phyloP scores from a whole-genome alignment of 2,329 filamentous ascomycete genomes.

The Fusarium newnesense region DNA sequence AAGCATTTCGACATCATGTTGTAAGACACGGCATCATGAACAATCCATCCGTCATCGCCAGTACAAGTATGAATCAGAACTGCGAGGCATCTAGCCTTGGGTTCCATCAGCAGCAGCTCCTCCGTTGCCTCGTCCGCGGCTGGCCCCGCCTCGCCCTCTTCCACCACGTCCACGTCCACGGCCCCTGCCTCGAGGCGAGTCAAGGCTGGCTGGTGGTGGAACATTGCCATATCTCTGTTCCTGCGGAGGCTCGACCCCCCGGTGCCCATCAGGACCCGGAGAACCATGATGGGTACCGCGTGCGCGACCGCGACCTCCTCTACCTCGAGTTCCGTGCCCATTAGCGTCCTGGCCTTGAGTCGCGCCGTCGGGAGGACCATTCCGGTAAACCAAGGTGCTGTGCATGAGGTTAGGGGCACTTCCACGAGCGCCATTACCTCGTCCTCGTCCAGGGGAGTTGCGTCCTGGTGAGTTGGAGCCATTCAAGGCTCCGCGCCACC shows the following conservation, averaged over 20 bases:
- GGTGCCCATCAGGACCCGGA: slow-evolving; percentile 30
- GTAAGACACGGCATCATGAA: slow-evolving; percentile 7
- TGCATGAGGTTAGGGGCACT: slow-evolving; percentile 59
- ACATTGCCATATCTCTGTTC: slow-evolving; percentile 62
- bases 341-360: slow-evolving; percentile 45
- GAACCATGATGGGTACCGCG: slow-evolving; percentile 44
- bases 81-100: slow-evolving; percentile 35
- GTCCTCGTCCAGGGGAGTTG: slow-evolving; percentile 52
- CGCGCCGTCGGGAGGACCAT: slow-evolving; percentile 47
- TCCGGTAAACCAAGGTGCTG: slow-evolving; percentile 64
- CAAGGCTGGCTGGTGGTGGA: slow-evolving; percentile 68
- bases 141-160: slow-evolving; percentile 50
- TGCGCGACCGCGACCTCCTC: slow-evolving; percentile 48
- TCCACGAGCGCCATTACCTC: slow-evolving; percentile 50
- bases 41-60: neutral
- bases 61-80: neutral
- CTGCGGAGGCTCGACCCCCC: slow-evolving; percentile 21
- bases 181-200: slow-evolving; percentile 55
- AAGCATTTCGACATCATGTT: slow-evolving; percentile 12
- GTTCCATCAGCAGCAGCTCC: slow-evolving; percentile 27
- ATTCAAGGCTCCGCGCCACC: slow-evolving; percentile 67
- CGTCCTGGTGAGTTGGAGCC: slow-evolving; percentile 56
- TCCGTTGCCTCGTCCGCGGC: slow-evolving; percentile 49
- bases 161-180: slow-evolving; percentile 55
- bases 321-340: slow-evolving; percentile 38